These are phyloP conservation scores for Bipolaris bicolor DNA, from an alignment of 2,329 filamentous ascomycete genomes.

Conservation along the genomic window DNA sequence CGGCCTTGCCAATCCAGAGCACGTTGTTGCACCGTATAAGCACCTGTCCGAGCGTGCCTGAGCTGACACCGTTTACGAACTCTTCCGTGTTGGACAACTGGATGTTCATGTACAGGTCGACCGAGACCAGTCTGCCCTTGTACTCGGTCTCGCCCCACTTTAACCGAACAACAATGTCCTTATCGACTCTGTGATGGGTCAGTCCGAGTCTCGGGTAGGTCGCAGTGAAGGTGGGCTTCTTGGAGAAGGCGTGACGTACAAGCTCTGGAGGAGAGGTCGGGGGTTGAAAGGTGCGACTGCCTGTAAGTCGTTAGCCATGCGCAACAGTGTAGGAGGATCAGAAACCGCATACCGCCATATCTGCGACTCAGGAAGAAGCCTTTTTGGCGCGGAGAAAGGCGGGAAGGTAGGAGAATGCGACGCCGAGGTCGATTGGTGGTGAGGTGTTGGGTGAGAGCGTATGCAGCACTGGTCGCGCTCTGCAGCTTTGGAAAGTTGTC, in stretches of 20 bases:
- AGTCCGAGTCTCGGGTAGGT: slow-evolving; percentile 6
- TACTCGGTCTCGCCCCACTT: slow-evolving; percentile 99
- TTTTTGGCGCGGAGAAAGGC: neutral
- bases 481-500: slow-evolving; percentile 22
- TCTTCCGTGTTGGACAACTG: slow-evolving; percentile 91
- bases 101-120: slow-evolving; percentile 99
- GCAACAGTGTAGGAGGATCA: neutral
- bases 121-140: slow-evolving; percentile 88
- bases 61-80: slow-evolving; percentile 85
- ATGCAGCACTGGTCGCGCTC: slow-evolving; percentile 10
- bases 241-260: slow-evolving; percentile 64
- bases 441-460: neutral
- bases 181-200: slow-evolving; percentile 70
- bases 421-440: neutral
- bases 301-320: slow-evolving; percentile 28
- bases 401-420: slow-evolving; percentile 5
- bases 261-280: slow-evolving; percentile 90
- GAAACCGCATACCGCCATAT: slow-evolving; percentile 47
- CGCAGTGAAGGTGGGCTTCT: neutral
- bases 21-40: slow-evolving; percentile 98
- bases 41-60: slow-evolving; percentile 85
- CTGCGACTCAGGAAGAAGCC: slow-evolving; percentile 23
- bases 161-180: slow-evolving; percentile 86
- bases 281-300: slow-evolving; percentile 87
- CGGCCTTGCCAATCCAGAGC: slow-evolving; percentile 78